These are phyloP conservation scores for Gnomoniopsis sp. DNA, from an alignment of 2,329 filamentous ascomycete genomes.

Conservation along the genomic window DNA sequence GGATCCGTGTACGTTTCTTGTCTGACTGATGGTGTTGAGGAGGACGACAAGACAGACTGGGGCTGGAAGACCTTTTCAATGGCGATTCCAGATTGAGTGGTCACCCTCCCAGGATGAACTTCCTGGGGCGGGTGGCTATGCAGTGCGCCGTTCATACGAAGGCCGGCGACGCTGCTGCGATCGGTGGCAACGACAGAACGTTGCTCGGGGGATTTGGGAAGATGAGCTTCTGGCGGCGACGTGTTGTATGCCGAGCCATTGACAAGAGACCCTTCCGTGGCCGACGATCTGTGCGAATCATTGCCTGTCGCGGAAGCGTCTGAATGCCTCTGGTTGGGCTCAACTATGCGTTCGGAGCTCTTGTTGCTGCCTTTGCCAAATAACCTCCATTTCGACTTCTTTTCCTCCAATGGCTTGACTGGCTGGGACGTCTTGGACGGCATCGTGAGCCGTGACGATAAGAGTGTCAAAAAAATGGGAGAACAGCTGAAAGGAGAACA, in stretches of 20 bases:
- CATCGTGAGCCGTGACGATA: neutral
- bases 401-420: neutral
- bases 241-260: neutral
- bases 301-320: neutral
- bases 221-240: neutral
- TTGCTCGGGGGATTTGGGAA: neutral
- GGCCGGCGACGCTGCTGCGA: no score
- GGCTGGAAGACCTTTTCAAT: neutral
- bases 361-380: neutral
- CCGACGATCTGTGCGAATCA: neutral
- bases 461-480: neutral
- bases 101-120: neutral
- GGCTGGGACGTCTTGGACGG: neutral
- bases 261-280: neutral
- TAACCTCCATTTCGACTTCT: neutral
- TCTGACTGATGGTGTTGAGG: neutral
- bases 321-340: neutral
- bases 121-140: neutral
- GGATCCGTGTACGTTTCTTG: neutral
- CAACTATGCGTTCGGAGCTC: neutral
- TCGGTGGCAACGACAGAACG: neutral
- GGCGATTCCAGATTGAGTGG: neutral
- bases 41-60: neutral
- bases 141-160: neutral
- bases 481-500: neutral